Evolutionary conservation across 2,329 filamentous ascomycete species (phyloP).

Genomic region (Bipolaris cookei): DNA sequence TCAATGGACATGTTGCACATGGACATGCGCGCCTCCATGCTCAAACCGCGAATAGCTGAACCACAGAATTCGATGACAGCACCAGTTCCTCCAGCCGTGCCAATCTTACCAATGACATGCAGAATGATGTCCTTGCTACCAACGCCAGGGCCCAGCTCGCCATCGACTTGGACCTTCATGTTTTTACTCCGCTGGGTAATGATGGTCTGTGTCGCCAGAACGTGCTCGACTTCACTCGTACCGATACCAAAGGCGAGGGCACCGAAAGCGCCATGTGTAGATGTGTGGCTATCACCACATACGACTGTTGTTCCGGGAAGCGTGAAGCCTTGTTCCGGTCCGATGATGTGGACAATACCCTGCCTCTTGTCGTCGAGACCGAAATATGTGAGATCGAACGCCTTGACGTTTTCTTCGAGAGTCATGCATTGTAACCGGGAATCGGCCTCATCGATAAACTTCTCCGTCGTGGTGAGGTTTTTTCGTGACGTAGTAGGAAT

Average conservation of each 20-base stretch:
- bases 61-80: conserved; percentile 97
- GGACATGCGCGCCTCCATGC: conserved; percentile 98
- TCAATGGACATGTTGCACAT: conserved; percentile 99
- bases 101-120: conserved; percentile 90
- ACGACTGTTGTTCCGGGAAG: conserved; percentile 96
- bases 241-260: conserved; percentile 95
- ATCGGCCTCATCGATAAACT: conserved; percentile 94
- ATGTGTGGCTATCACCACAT: conserved; percentile 97
- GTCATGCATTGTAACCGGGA: conserved; percentile 93
- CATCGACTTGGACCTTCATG: conserved; percentile 96
- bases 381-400: conserved; percentile 96
- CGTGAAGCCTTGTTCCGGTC: conserved; percentile 97
- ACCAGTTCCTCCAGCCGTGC: conserved; percentile 92
- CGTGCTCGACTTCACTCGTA: conserved; percentile 97
- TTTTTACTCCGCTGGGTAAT: conserved; percentile 97
- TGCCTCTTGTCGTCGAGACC: conserved; percentile 95
- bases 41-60: conserved; percentile 84
- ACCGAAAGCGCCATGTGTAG: conserved; percentile 96
- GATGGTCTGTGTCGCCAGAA: conserved; percentile 92
- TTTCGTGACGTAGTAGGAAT: conserved; percentile 91
- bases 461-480: conserved; percentile 88
- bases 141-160: conserved; percentile 85
- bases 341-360: conserved; percentile 98
- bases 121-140: conserved; percentile 96
- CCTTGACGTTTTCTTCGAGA: conserved; percentile 95